Evolutionary conservation across 2,329 filamentous ascomycete genomes (phyloP).

Genomic region (Microdochium nivale): DNA sequence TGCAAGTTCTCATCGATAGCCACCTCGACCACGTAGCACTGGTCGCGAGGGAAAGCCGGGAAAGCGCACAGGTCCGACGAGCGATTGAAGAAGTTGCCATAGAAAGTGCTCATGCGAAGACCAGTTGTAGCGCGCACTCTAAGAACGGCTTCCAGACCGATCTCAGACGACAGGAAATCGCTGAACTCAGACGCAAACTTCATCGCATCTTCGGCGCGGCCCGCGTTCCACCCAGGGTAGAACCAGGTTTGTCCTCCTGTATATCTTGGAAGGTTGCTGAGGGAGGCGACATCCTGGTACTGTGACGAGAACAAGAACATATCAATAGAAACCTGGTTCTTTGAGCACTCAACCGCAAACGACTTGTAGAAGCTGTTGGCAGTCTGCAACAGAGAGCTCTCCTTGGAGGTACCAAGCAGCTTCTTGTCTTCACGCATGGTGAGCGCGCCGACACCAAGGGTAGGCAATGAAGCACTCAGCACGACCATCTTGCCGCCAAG

Average conservation of each 20-base stretch:
- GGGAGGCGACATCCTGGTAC: constrained; percentile 93
- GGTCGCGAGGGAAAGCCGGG: constrained; percentile 93
- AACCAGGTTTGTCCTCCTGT: constrained; percentile 98
- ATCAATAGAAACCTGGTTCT: constrained; percentile 96
- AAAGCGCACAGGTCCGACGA: constrained; percentile 97
- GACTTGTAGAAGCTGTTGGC: constrained; percentile 97
- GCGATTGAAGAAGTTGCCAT: constrained; percentile 98
- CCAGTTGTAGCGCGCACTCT: constrained; percentile 92
- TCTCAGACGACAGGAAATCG: constrained; percentile 93
- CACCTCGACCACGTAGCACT: constrained; percentile 96
- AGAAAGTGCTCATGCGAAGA: constrained; percentile 93
- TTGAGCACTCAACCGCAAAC: constrained; percentile 97
- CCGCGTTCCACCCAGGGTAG: constrained; percentile 96
- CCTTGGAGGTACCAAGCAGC: constrained; percentile 85
- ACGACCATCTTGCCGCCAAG: constrained; percentile 94
- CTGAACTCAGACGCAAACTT: constrained; percentile 97
- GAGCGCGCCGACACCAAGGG: constrained; percentile 79
- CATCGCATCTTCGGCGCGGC: constrained; percentile 86
- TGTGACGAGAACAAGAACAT: constrained; percentile 97
- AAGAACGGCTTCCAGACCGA: constrained; percentile 90
- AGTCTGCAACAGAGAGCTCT: constrained; percentile 79
- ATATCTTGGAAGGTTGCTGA: constrained; percentile 92
- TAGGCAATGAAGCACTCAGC: constrained; percentile 81
- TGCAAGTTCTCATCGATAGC: constrained; percentile 92
- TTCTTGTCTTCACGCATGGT: constrained; percentile 97